phyloP scores from a whole-genome alignment of 2,329 filamentous ascomycete genomes.

The Calonectria leucothoes region DNA sequence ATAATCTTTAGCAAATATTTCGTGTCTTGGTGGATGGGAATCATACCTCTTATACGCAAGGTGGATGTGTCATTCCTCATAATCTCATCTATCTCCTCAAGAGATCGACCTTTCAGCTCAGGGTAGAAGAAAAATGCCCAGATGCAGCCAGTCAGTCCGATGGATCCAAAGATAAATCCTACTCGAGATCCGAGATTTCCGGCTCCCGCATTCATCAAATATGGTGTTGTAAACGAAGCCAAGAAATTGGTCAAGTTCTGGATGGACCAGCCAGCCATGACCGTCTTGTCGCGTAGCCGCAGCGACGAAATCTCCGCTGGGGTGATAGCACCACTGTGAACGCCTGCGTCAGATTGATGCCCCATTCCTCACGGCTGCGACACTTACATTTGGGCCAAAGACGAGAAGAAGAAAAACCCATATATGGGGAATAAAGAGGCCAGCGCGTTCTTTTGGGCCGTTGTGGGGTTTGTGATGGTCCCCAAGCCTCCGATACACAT shows the following conservation, averaged over 20 bases:
- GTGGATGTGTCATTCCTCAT: not conserved
- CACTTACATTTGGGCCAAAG: not conserved
- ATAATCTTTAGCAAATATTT: not conserved
- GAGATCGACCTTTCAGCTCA: not conserved
- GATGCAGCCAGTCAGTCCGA: not conserved
- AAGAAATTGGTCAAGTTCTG: not conserved
- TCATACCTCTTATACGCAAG: not conserved
- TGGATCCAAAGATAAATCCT: not conserved
- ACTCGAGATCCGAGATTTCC: not conserved
- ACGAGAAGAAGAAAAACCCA: not conserved
- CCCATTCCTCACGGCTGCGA: not conserved
- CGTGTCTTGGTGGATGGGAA: not conserved
- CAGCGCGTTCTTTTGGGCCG: not conserved
- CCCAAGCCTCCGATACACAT: not conserved
- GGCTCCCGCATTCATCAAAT: not conserved
- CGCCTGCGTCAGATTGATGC: not conserved
- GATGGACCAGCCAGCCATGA: not conserved
- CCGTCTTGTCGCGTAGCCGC: not conserved
- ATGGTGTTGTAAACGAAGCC: not conserved
- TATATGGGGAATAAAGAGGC: not conserved
- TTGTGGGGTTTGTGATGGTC: not conserved
- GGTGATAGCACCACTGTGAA: not conserved
- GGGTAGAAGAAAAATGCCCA: not conserved
- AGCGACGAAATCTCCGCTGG: not conserved
- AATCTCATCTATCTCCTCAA: not conserved